Evolutionary conservation across 202 grass and related monocot genomes (phyloP).

Genomic region (Bolboschoenoplectus hybrid): DNA sequence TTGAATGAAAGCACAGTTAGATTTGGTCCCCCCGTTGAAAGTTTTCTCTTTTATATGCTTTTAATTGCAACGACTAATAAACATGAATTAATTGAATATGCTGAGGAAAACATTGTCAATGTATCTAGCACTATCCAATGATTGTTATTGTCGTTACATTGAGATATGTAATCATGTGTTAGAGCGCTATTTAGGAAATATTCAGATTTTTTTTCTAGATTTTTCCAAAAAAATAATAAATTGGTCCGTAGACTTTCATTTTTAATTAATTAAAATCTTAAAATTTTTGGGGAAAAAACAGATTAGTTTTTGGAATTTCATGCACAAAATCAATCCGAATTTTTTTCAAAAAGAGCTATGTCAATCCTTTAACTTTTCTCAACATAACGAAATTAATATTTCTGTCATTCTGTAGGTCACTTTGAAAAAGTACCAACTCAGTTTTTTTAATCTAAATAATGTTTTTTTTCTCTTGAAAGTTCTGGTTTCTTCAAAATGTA

Average conservation of each 20-base stretch:
- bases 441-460: not conserved
- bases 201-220: not conserved
- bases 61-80: not conserved
- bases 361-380: not conserved
- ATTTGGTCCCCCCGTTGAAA: not conserved
- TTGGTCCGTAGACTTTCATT: not conserved
- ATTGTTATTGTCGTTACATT: not conserved
- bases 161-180: not conserved
- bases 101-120: not conserved
- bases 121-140: not conserved
- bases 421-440: not conserved
- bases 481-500: not conserved
- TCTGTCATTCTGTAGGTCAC: not conserved
- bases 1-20: too few species aligned
- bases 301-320: not conserved
- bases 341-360: not conserved
- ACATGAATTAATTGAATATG: not conserved
- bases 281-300: not conserved
- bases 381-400: not conserved
- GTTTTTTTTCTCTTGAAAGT: not conserved
- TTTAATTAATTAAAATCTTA: not conserved
- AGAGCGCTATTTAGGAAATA: not conserved
- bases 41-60: not conserved
- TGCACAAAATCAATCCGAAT: not conserved
- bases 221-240: not conserved